Evolutionary conservation across 2,329 filamentous ascomycete species (phyloP), one percentile per base, ranked within the genome.

Genomic region (Colletotrichum destructivum): DNA sequence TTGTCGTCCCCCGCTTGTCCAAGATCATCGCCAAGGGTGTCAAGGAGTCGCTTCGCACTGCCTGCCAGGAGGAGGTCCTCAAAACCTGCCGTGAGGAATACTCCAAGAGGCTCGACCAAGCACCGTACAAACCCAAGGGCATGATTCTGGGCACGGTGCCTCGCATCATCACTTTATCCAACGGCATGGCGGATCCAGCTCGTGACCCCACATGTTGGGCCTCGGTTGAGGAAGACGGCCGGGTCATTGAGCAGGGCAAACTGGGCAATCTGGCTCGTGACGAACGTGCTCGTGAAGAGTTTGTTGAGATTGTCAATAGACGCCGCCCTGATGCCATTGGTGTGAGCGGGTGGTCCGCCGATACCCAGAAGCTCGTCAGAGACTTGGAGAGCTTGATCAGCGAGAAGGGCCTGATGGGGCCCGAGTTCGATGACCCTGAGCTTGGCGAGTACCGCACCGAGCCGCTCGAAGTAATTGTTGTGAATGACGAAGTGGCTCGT

Each of bases 401-500:
- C 74, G 91, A 94, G 73, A 92, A 94, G 79, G 89, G 92, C 62
- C 86, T 99, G 12, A 91, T 91, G 76, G 93, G 94, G 4, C 90
- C 93, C 16, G 90, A 94, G n/a, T 98, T 93, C 77, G 91, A 95
- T 62, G 94, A 98, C 74, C 84, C 87, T 2, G 93, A 96, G n/a
- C 90, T 90, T 38, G 90, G 90, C 67, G 92, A 95, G 73, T 92
- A 93, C 74, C 88, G 91, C 69, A 93, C 88, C 69, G 95, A 98
- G 78, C 90, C 90, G 13, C 86, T 99, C 40, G 96, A 98, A 71
- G 93, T 98, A 12, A 87, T 98, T 40, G 90, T 98, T 66, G 93
- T 98, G 73, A 98, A 98, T 76, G 96, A 99, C 77, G 96, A 99
- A 83, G 95, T 98, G 61, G 96, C 96, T n/a, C 91, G 96, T 55